phyloP scores from a whole-genome alignment of 805 yeast genomes.

The Wickerhamiella lipophila region DNA sequence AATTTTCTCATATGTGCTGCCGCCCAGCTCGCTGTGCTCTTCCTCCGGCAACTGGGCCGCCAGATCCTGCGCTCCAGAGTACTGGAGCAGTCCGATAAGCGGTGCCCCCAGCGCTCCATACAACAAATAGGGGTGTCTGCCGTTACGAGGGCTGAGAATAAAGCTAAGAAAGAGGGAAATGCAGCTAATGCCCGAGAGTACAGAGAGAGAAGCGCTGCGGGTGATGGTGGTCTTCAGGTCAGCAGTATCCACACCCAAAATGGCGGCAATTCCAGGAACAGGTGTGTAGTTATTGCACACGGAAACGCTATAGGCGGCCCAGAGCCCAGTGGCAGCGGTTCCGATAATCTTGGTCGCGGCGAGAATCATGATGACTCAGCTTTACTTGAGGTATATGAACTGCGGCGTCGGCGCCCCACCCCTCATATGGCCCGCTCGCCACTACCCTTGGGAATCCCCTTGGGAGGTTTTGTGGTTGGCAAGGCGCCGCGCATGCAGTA shows the following conservation, averaged over 20 bases:
- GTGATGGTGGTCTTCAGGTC: neutral
- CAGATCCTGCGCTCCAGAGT: conserved; percentile 21
- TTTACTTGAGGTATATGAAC: no score
- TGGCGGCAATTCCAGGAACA: neutral
- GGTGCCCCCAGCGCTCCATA: conserved; percentile 28
- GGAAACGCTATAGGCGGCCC: conserved; percentile 27
- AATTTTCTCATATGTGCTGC: conserved; percentile 19
- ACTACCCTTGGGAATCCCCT: no score
- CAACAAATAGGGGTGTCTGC: conserved; percentile 28
- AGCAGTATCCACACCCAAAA: neutral
- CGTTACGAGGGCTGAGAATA: conserved; percentile 21
- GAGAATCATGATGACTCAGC: conserved; percentile 9
- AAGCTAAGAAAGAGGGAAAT: conserved; percentile 23
- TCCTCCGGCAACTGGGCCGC: conserved; percentile 14
- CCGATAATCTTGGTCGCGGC: conserved; percentile 28
- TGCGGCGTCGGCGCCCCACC: no score
- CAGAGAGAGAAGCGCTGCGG: conserved; percentile 12
- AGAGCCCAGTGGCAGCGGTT: conserved; percentile 28
- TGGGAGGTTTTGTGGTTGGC: neutral
- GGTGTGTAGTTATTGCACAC: conserved; percentile 9
- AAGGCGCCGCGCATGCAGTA: neutral
- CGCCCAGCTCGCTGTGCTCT: conserved; percentile 15
- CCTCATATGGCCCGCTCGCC: no score
- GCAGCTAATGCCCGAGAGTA: conserved; percentile 19
- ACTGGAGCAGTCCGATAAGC: conserved; percentile 22